These are phyloP conservation scores for Aureobasidium subglaciale DNA, from an alignment of 2,329 filamentous ascomycete genomes.

Conservation along the genomic window DNA sequence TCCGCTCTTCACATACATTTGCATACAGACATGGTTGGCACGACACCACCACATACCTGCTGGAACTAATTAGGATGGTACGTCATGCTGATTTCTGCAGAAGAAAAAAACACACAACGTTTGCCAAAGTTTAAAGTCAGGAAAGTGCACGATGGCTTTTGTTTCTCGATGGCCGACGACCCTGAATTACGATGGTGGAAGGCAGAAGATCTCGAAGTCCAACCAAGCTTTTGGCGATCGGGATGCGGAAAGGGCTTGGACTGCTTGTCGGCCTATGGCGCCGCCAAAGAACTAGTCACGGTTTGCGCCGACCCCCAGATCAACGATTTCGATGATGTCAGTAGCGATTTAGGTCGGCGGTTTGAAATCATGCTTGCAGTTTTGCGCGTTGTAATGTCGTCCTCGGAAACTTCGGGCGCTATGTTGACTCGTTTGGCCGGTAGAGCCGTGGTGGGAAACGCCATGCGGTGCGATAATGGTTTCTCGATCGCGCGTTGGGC, in stretches of 20 bases:
- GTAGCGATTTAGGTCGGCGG: background rate
- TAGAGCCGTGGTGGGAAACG: background rate
- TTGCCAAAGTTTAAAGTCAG: background rate
- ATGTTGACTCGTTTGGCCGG: background rate
- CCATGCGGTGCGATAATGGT: background rate
- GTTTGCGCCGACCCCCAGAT: background rate
- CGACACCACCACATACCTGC: background rate
- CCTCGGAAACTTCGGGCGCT: background rate
- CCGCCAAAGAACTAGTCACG: background rate
- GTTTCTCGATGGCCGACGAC: conserved; percentile 6
- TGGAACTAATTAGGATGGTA: background rate
- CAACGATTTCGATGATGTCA: background rate
- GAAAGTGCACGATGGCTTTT: background rate
- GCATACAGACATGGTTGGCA: background rate
- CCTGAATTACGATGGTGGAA: background rate
- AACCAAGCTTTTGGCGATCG: conserved; percentile 6
- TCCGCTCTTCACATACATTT: background rate
- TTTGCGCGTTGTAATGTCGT: background rate
- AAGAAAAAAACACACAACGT: background rate
- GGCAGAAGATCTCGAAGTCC: background rate
- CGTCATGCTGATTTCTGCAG: background rate
- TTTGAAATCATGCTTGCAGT: background rate
- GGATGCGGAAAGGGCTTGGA: conserved; percentile 1
- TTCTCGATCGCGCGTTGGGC: background rate
- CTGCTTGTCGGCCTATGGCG: conserved; percentile 6